Evolutionary conservation across 2,329 filamentous ascomycete genomes (phyloP).

Genomic region (Cladosporium halotolerans): DNA sequence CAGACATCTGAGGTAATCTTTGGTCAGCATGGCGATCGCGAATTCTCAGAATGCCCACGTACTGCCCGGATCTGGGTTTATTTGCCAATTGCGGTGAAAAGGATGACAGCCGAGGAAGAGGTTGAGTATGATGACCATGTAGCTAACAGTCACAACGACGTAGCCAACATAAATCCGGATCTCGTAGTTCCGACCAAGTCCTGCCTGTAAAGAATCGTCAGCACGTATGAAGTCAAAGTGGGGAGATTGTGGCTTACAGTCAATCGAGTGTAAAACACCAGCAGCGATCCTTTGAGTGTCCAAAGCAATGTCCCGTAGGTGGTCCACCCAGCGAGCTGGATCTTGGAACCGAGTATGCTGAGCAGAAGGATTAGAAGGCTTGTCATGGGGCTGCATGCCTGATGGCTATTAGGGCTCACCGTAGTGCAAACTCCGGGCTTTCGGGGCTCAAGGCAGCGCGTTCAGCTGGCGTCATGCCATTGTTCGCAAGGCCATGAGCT

Average conservation of each 20-base stretch:
- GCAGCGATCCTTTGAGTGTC: constrained; percentile 3
- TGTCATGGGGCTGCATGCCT: neutral
- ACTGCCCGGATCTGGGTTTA: constrained; percentile 4
- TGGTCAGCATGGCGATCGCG: neutral
- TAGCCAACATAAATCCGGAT: constrained; percentile 9
- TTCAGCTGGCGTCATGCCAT: constrained; percentile 8
- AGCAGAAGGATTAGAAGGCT: neutral
- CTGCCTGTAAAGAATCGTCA: neutral
- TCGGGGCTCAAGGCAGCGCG: constrained; percentile 1
- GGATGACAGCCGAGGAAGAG: constrained; percentile 1
- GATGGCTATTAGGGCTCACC: neutral
- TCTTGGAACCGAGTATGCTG: constrained; percentile 8
- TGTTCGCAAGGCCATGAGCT: constrained; percentile 8
- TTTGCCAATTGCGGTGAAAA: constrained; percentile 4
- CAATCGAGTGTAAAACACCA: constrained; percentile 7
- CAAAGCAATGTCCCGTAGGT: constrained; percentile 6
- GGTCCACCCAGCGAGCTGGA: constrained; percentile 7
- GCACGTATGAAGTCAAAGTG: neutral
- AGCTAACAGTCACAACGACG: neutral
- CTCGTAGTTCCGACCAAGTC: constrained; percentile 3
- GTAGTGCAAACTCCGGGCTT: constrained; percentile 3
- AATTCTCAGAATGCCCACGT: neutral
- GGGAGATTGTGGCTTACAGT: neutral
- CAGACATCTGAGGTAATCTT: neutral
- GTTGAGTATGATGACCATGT: constrained; percentile 4